Percentiles rank a stretch among this genome's conserved stretches.
phyloP scores from a whole-genome alignment of 129 eudicot species.

The Erigeron canadensis region DNA sequence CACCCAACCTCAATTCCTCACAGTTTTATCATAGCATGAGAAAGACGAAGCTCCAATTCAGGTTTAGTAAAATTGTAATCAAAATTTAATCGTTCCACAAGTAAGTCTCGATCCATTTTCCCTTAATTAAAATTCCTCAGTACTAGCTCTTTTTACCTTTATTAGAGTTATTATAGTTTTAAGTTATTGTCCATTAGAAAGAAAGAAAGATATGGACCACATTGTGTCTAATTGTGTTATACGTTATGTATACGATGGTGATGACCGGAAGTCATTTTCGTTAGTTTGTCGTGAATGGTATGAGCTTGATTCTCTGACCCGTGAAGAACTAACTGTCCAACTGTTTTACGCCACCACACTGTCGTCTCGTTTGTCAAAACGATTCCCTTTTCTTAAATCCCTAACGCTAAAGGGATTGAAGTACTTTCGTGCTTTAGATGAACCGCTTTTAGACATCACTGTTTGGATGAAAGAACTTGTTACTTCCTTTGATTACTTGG shows the following conservation, averaged over 20 bases:
- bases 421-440: no score
- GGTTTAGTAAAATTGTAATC: no score
- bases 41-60: no score
- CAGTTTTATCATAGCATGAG: no score
- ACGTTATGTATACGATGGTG: neutral
- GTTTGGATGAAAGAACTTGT: neutral
- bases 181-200: no score
- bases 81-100: no score
- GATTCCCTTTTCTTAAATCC: neutral
- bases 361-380: neutral
- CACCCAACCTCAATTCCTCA: no score
- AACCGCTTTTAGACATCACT: neutral
- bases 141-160: no score
- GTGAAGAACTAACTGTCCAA: neutral
- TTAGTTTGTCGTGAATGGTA: conserved; percentile 1
- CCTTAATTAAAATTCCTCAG: no score
- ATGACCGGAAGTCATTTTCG: neutral
- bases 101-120: no score
- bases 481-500: neutral
- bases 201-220: neutral
- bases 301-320: neutral
- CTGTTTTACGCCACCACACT: neutral
- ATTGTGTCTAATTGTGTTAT: neutral
- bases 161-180: no score
- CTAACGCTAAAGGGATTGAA: neutral